These are phyloP conservation scores for Eutrema heterophyllum DNA, from an alignment of 345 rosid species.

Conservation along the genomic window DNA sequence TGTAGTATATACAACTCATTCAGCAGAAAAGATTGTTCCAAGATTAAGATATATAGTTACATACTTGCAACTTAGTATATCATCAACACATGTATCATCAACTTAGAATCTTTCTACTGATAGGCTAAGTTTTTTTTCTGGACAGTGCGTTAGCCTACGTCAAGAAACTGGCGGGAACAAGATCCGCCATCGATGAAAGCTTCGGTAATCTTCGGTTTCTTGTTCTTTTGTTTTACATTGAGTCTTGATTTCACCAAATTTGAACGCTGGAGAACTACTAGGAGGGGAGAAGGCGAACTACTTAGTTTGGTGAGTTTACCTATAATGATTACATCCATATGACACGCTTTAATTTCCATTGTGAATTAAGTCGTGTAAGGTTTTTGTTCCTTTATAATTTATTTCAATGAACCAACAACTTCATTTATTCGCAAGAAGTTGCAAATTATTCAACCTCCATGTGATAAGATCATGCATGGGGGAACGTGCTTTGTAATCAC, in stretches of 20 bases:
- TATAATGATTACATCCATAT: background rate
- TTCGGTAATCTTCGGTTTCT: background rate
- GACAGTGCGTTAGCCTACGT: background rate
- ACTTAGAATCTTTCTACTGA: background rate
- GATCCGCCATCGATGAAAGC: background rate
- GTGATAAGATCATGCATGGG: constrained; percentile 3
- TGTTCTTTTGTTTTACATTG: background rate
- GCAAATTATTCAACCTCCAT: background rate
- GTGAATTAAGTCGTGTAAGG: background rate
- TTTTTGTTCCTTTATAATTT: background rate
- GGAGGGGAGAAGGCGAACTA: background rate
- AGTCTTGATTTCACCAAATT: background rate
- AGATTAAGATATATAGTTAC: too few species aligned
- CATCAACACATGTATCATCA: background rate
- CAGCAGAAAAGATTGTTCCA: background rate
- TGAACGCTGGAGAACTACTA: background rate
- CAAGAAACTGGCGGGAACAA: constrained; percentile 4
- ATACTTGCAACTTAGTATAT: background rate
- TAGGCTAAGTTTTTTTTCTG: background rate
- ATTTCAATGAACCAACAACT: background rate
- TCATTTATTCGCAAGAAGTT: background rate
- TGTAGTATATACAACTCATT: background rate
- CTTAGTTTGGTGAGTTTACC: background rate
- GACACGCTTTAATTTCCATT: background rate
- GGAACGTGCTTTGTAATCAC: background rate